Percentiles rank a stretch among this genome's conserved stretches.
Conservation (phyloP, 441 rosid species). For the Croton laevigatus region DNA sequence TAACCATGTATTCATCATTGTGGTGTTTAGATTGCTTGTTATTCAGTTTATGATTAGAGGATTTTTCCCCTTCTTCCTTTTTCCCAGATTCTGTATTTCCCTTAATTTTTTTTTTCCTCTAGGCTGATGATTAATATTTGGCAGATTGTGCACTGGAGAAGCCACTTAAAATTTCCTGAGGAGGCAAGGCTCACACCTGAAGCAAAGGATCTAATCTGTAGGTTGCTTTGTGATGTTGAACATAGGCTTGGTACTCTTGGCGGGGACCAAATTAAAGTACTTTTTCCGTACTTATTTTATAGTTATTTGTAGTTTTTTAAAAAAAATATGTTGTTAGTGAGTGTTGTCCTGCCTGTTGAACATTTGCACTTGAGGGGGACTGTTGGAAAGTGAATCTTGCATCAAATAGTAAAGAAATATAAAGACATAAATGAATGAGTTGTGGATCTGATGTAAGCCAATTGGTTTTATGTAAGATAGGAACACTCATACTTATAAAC, state of each 20-base stretch:
- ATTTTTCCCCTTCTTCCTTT: not conserved
- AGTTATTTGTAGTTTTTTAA: not conserved
- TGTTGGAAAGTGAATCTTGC: too few species aligned
- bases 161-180: conserved; percentile 78
- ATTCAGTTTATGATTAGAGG: not conserved
- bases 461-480: too few species aligned
- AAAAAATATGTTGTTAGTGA: too few species aligned
- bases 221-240: conserved; percentile 88
- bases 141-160: conserved; percentile 92
- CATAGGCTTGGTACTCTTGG: conserved; percentile 84
- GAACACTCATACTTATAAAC: too few species aligned
- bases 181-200: conserved; percentile 78
- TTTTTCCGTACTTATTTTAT: conserved; percentile 11
- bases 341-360: too few species aligned
- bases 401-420: too few species aligned
- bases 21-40: not conserved
- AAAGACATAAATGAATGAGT: too few species aligned
- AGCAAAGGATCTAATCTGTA: conserved; percentile 79
- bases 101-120: not conserved
- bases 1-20: not conserved
- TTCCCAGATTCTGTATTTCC: not conserved
- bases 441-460: too few species aligned
- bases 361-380: too few species aligned
- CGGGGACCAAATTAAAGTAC: conserved; percentile 76
- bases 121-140: conserved; percentile 18